A percentile compares a stretch with the other conserved stretches of the same genome.
These are phyloP conservation scores for Trichocladium antarcticum DNA, from an alignment of 495 filamentous ascomycete species.

Conservation along the genomic window DNA sequence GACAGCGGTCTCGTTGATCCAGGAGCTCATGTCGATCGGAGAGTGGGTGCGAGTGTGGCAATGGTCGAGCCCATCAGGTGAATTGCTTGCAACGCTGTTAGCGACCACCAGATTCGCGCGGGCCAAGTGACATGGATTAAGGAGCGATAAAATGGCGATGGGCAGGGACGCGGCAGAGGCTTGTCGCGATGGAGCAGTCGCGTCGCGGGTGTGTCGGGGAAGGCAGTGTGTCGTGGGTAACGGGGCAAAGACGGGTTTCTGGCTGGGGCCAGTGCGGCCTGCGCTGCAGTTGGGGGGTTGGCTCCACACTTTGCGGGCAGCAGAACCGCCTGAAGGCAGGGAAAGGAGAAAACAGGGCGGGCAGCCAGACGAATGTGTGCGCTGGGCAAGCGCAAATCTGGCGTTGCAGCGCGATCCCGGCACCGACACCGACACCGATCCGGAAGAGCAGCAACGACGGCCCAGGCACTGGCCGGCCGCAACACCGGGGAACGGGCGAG, in stretches of 20 bases:
- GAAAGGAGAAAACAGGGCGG: not conserved
- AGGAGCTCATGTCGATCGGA: slow-evolving; percentile 57
- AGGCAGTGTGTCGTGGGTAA: slow-evolving; percentile 24
- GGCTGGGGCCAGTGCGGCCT: slow-evolving; percentile 9
- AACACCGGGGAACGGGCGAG: slow-evolving; percentile 11
- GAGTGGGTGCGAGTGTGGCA: slow-evolving; percentile 20
- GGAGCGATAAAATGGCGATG: slow-evolving; percentile 27
- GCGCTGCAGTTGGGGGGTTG: not conserved
- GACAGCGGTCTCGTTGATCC: slow-evolving; percentile 68
- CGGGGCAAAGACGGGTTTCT: slow-evolving; percentile 25
- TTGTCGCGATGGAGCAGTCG: slow-evolving; percentile 44
- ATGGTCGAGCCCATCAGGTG: slow-evolving; percentile 40
- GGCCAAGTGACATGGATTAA: slow-evolving; percentile 24
- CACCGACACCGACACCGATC: slow-evolving; percentile 4
- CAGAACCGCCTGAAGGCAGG: not conserved
- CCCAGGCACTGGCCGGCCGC: slow-evolving; percentile 10
- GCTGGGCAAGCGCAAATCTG: not conserved
- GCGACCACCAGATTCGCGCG: slow-evolving; percentile 31
- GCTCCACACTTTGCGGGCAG: slow-evolving; percentile 9
- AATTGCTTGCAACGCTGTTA: slow-evolving; percentile 34
- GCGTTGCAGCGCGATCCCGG: not conserved
- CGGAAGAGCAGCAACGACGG: slow-evolving; percentile 5
- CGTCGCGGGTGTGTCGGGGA: slow-evolving; percentile 37
- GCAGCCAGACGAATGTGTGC: not conserved
- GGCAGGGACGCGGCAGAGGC: slow-evolving; percentile 33